A percentile compares a stretch with the other conserved stretches of the same genome.
Conservation (phyloP, 2,329 filamentous ascomycete genomes). For the Herpotrichia juniperi region DNA sequence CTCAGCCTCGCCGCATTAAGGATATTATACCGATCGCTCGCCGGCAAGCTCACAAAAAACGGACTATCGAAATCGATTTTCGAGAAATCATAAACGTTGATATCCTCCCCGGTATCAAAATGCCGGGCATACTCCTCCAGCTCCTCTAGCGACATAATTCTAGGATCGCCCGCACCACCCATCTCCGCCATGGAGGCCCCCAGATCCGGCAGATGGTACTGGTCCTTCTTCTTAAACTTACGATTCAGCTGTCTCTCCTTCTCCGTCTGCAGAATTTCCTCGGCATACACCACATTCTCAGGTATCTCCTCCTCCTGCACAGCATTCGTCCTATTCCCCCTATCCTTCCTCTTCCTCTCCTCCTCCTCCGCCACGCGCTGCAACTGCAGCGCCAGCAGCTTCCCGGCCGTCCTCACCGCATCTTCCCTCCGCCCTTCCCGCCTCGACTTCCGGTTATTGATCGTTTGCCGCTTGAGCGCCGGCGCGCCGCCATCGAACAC, state of each 20-base stretch:
- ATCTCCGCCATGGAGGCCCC: conserved; percentile 79
- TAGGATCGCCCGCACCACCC: conserved; percentile 88
- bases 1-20: conserved; percentile 89
- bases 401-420: conserved; percentile 88
- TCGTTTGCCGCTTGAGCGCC: conserved; percentile 86
- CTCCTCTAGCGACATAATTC: conserved; percentile 96
- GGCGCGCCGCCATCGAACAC: conserved; percentile 98
- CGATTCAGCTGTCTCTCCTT: conserved; percentile 76
- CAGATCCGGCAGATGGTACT: conserved; percentile 91
- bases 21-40: conserved; percentile 94
- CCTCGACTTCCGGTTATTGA: conserved; percentile 76
- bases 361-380: conserved; percentile 89
- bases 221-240: conserved; percentile 88
- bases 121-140: conserved; percentile 92
- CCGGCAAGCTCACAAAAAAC: conserved; percentile 90
- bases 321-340: conserved; percentile 44
- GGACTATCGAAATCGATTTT: conserved; percentile 98
- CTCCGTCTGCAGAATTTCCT: conserved; percentile 82
- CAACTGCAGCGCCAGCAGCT: conserved; percentile 92
- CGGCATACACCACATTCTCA: conserved; percentile 81
- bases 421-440: conserved; percentile 91
- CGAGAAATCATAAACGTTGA: conserved; percentile 87
- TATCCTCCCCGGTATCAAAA: conserved; percentile 90
- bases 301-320: conserved; percentile 71
- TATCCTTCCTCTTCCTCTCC: conserved; percentile 66